Percentiles rank a stretch among this genome's conserved stretches.
Conservation (phyloP, 1,284 basidiomycete species). For the Trichosporon inkin region DNA sequence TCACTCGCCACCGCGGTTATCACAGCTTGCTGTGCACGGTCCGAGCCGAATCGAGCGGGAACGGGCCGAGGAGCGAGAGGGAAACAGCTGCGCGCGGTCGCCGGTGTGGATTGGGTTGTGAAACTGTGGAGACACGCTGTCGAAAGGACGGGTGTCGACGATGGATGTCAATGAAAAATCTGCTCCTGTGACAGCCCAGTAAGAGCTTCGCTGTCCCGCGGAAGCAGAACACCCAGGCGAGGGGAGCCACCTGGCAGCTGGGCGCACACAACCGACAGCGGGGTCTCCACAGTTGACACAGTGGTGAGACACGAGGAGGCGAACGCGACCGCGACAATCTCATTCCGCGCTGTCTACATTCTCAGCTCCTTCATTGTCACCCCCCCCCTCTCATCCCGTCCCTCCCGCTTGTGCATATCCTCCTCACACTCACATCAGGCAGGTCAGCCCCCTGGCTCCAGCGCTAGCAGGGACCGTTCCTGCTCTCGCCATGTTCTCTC, state of each 20-base stretch:
- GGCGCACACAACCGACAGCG: background rate
- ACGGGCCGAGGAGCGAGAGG: background rate
- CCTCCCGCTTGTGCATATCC: slow-evolving; percentile 1
- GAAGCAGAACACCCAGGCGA: background rate
- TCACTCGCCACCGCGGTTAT: slow-evolving; percentile 15
- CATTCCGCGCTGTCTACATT: background rate
- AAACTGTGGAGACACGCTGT: background rate
- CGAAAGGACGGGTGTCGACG: background rate
- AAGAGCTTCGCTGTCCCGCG: background rate
- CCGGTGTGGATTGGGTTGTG: background rate
- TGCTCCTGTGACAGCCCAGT: background rate
- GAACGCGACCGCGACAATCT: background rate
- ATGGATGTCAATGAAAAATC: background rate
- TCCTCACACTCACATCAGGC: background rate
- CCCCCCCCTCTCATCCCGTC: background rate
- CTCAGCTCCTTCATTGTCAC: background rate
- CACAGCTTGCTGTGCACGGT: slow-evolving; percentile 11
- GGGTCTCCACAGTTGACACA: slow-evolving; percentile 1
- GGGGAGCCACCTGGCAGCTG: background rate
- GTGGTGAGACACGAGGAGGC: slow-evolving; percentile 1
- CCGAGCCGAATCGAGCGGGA: slow-evolving; percentile 7
- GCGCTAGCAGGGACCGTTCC: background rate
- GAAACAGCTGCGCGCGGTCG: slow-evolving; percentile 1
- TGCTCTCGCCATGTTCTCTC: slow-evolving; percentile 11
- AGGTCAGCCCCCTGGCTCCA: background rate